Evolutionary conservation across 2,329 filamentous ascomycete genomes (phyloP).

Genomic region (Cladosporium sphaerospermum): DNA sequence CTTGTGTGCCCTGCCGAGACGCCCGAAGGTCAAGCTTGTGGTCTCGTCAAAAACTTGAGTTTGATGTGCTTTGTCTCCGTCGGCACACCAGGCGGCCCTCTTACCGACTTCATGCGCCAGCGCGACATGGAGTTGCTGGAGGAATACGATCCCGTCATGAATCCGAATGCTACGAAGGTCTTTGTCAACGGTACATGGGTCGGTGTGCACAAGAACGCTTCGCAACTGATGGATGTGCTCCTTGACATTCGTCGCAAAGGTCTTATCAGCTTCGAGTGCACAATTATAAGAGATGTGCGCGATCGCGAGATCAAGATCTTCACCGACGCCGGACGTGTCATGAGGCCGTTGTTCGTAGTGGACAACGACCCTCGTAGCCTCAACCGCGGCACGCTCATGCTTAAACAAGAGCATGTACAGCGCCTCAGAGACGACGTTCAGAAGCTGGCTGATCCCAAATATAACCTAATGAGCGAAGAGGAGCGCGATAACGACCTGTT

Average conservation of each 20-base stretch:
- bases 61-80: conserved; percentile 99
- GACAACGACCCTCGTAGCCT: conserved; percentile 73
- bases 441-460: conserved; percentile 38
- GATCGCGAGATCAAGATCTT: conserved; percentile 98
- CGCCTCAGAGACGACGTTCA: conserved; percentile 69
- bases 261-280: conserved; percentile 85
- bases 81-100: conserved; percentile 81
- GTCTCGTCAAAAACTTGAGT: conserved; percentile 94
- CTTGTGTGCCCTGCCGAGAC: conserved; percentile 96
- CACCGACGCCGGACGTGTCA: conserved; percentile 91
- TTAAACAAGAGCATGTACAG: conserved; percentile 77
- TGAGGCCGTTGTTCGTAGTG: conserved; percentile 87
- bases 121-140: conserved; percentile 94
- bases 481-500: conserved; percentile 58
- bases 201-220: conserved; percentile 84
- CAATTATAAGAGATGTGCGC: conserved; percentile 89
- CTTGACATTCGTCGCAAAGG: conserved; percentile 53
- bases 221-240: conserved; percentile 62
- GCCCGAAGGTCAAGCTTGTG: conserved; percentile 95
- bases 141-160: conserved; percentile 64
- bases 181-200: conserved; percentile 99
- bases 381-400: conserved; percentile 69
- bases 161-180: conserved; percentile 91
- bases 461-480: conserved; percentile 51
- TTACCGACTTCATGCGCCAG: conserved; percentile 92